phyloP scores from a whole-genome alignment of 2,329 filamentous ascomycete genomes.

The Cordyceps fumosorosea region DNA sequence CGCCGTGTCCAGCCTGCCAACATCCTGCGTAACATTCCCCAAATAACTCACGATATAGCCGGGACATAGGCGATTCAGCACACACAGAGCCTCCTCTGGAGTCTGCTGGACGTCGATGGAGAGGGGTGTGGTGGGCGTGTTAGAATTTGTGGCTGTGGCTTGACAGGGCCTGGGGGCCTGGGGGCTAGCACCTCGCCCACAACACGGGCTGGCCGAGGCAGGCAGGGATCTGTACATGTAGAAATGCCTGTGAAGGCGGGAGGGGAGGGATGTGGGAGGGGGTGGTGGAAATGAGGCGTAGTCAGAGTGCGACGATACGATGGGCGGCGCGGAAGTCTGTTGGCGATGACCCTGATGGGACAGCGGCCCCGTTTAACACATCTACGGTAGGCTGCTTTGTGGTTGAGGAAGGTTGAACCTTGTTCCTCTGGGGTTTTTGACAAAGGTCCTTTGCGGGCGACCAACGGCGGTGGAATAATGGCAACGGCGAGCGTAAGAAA shows the following conservation, averaged over 20 bases:
- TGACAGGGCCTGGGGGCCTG: neutral
- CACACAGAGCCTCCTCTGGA: too few relatives aligned
- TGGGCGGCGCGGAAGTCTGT: neutral
- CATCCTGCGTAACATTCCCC: neutral
- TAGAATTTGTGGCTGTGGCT: constrained; percentile 2
- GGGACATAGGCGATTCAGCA: too few relatives aligned
- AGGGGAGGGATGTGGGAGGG: too few relatives aligned
- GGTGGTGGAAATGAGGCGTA: neutral
- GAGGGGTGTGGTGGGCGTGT: neutral
- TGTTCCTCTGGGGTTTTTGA: too few relatives aligned
- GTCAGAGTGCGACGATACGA: constrained; percentile 3
- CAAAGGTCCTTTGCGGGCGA: too few relatives aligned
- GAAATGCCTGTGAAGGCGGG: neutral
- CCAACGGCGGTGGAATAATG: too few relatives aligned
- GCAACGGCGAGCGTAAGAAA: too few relatives aligned
- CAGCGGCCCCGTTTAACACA: neutral
- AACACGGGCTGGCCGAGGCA: constrained; percentile 1
- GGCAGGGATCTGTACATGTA: neutral
- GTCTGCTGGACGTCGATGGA: neutral
- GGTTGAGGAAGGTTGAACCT: neutral
- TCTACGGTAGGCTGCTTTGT: neutral
- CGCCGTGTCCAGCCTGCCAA: too few relatives aligned
- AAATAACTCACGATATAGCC: neutral
- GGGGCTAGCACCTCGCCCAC: neutral
- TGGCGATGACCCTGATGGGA: neutral